Evolutionary conservation across 192 early-diverging fungal species (phyloP), one percentile per base, ranked within the genome.

Genomic region (Lunasporangiospora selenospora): DNA sequence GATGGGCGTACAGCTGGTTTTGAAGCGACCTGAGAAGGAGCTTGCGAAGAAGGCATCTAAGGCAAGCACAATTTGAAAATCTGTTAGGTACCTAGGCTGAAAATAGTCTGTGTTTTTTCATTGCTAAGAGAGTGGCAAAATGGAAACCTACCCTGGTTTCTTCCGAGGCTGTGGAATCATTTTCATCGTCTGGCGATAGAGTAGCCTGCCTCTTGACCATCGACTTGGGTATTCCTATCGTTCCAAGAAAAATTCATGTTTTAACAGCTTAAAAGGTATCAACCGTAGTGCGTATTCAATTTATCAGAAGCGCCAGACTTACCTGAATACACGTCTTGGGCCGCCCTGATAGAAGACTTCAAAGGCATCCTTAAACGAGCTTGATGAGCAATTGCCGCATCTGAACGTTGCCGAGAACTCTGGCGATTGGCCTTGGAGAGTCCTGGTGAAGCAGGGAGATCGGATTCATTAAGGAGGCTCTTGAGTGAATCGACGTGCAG

Each of bases 401-500:
- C 67, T 16, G 67, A 71, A 6, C 59, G 58, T 26, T 56, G 53
- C 27, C 59, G 31, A 0, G 58, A 42, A 33, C 39, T 48, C 31
- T 53, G 59, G 18, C 67, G 58, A 43, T 24, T 51, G 5, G 67
- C 7, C 23, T 38, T 62, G 9, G 49, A 16, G 1, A 21, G 42
- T 2, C 45, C 53, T 11, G 67, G 59, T 21, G 67, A 62, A 19
- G n/a, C n/a, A n/a, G n/a, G n/a, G n/a, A n/a, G n/a, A n/a, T 62
- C 67, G 10, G 67, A 59, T 21, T 62, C 58, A 3, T 62, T 59
- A 18, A 71, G 18, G 1, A 71, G 47, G 15, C 59, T 62, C 47
- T 71, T 71, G 19, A 71, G 21, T 6, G 67, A 71, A 30, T 71
- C 67, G 59, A 71, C 62, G 32, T 71, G 67, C 37, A 71, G 52